Evolutionary conservation across 2,329 filamentous ascomycete species (phyloP).

Genomic region (Trichoderma sp.): DNA sequence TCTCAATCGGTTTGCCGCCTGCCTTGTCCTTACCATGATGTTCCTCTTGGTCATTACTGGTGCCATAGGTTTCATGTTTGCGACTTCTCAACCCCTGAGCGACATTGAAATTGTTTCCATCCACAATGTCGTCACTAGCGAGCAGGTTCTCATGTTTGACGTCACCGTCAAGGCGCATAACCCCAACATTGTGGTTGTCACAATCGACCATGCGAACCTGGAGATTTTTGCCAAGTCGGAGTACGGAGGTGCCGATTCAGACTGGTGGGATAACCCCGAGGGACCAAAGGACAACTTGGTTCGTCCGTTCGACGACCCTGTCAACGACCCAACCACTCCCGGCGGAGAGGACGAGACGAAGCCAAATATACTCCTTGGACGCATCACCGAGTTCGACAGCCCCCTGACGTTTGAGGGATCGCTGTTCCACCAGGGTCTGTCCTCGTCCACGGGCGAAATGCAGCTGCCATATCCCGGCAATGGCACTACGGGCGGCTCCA

Average conservation of each 20-base stretch:
- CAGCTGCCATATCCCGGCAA: constrained; percentile 82
- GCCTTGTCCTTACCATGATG: constrained; percentile 77
- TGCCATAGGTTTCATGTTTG: constrained; percentile 83
- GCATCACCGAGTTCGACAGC: constrained; percentile 82
- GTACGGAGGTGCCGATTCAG: constrained; percentile 68
- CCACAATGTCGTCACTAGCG: constrained; percentile 85
- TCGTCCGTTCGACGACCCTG: constrained; percentile 32
- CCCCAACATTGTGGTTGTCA: constrained; percentile 86
- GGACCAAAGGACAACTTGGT: constrained; percentile 26
- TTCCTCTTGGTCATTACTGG: constrained; percentile 79
- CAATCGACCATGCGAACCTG: constrained; percentile 80
- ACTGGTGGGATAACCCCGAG: constrained; percentile 51
- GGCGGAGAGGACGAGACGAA: constrained; percentile 48
- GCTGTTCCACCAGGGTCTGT: constrained; percentile 71
- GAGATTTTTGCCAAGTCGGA: constrained; percentile 94
- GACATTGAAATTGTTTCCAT: constrained; percentile 77
- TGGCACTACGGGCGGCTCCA: constrained; percentile 77
- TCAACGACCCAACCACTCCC: constrained; percentile 39
- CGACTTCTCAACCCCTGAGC: constrained; percentile 81
- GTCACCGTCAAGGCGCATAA: constrained; percentile 84
- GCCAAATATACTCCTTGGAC: constrained; percentile 88
- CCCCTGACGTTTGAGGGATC: constrained; percentile 86
- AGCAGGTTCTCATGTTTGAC: constrained; percentile 94
- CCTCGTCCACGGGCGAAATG: constrained; percentile 76
- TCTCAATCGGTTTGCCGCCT: constrained; percentile 76